Evolutionary conservation across 176 grass and related monocot genomes (phyloP).

Genomic region (Eleusine coracana): DNA sequence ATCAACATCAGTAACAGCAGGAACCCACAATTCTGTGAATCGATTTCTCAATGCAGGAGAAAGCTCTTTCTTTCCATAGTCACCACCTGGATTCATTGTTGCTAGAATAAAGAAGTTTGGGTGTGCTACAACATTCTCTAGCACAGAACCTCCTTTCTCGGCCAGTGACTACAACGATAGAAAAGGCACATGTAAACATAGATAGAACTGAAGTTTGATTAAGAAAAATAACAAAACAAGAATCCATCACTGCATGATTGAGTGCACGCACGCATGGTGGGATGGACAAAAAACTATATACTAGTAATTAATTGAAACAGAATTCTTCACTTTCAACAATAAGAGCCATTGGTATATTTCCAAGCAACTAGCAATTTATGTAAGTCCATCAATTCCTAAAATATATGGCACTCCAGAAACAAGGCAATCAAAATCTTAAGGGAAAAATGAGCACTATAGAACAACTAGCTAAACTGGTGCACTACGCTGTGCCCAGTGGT

Average conservation of each 20-base stretch:
- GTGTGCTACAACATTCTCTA: slow-evolving; percentile 87
- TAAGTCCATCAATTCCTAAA: background rate
- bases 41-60: slow-evolving; percentile 91
- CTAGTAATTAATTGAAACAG: background rate
- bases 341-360: slow-evolving; percentile 6
- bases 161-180: slow-evolving; percentile 68
- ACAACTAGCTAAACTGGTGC: too few species aligned
- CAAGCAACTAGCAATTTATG: background rate
- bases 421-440: background rate
- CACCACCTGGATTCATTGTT: slow-evolving; percentile 97
- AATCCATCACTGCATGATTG: background rate
- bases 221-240: background rate
- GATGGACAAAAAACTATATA: background rate
- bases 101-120: slow-evolving; percentile 87
- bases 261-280: slow-evolving; percentile 11
- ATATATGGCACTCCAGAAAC: background rate
- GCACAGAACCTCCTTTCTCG: slow-evolving; percentile 86
- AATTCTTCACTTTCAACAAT: background rate
- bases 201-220: slow-evolving; percentile 14
- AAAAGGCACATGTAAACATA: slow-evolving; percentile 31
- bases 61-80: slow-evolving; percentile 96
- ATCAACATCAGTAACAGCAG: slow-evolving; percentile 69
- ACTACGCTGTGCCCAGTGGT: too few species aligned
- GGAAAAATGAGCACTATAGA: background rate
- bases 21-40: slow-evolving; percentile 97